These are phyloP conservation scores for Aphanomyces cochlioides DNA, from an alignment of 352 stramenopile genomes.

Conservation along the genomic window DNA sequence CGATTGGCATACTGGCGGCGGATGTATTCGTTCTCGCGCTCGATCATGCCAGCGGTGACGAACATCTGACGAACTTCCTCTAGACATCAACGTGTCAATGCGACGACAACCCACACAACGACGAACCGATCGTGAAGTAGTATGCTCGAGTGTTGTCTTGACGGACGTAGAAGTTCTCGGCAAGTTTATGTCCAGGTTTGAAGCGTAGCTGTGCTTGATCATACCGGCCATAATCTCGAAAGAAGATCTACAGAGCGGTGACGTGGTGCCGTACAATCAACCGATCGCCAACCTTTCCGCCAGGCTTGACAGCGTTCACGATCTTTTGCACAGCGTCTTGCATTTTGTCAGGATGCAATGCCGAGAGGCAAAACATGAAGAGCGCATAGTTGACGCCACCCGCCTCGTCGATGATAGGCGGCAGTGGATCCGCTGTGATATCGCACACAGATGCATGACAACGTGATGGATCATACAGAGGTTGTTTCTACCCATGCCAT, in stretches of 20 bases:
- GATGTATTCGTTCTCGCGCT: slow-evolving; percentile 82
- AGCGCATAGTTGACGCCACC: slow-evolving; percentile 80
- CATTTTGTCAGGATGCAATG: slow-evolving; percentile 88
- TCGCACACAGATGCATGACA: slow-evolving; percentile 75
- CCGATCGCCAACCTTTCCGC: slow-evolving; percentile 49
- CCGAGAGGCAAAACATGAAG: slow-evolving; percentile 88
- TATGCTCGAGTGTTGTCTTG: slow-evolving; percentile 94
- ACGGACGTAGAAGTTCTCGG: slow-evolving; percentile 94
- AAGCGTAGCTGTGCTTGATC: slow-evolving; percentile 95
- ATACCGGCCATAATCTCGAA: slow-evolving; percentile 94
- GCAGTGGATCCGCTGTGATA: slow-evolving; percentile 76
- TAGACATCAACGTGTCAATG: slow-evolving; percentile 14
- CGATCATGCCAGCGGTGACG: slow-evolving; percentile 49
- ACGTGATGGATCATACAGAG: slow-evolving; percentile 67
- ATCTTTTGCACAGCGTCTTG: slow-evolving; percentile 82
- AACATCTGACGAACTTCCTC: slow-evolving; percentile 74
- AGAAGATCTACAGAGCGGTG: slow-evolving; percentile 44
- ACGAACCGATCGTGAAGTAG: slow-evolving; percentile 83
- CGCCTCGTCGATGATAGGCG: slow-evolving; percentile 44
- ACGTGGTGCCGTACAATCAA: not conserved
- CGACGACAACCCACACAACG: slow-evolving; percentile 31
- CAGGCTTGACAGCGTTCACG: slow-evolving; percentile 64
- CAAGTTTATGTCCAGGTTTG: slow-evolving; percentile 76
- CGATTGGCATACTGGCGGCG: slow-evolving; percentile 84
- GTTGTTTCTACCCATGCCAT: slow-evolving; percentile 52